phyloP scores from a whole-genome alignment of 352 stramenopile genomes.

The Phytopythium cucurbitacearum region DNA sequence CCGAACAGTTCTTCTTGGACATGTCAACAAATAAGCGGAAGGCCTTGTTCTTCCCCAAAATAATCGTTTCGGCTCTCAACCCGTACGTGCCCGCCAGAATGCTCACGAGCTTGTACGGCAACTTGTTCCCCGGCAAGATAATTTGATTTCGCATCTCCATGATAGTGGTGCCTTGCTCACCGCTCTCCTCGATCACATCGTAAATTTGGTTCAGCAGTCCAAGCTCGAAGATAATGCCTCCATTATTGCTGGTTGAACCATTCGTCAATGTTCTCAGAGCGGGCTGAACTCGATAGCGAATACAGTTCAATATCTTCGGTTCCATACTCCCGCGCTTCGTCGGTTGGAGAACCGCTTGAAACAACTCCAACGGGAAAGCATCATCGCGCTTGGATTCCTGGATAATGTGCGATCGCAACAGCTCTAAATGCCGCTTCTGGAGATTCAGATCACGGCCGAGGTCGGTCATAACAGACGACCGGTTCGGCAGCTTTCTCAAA shows the following conservation, averaged over 20 bases:
- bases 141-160: constrained; percentile 72
- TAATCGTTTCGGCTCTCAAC: constrained; percentile 68
- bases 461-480: constrained; percentile 67
- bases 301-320: constrained; percentile 77
- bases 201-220: constrained; percentile 72
- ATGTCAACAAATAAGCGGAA: constrained; percentile 58
- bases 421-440: constrained; percentile 65
- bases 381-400: constrained; percentile 66
- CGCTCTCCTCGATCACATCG: constrained; percentile 62
- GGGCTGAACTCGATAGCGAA: constrained; percentile 52
- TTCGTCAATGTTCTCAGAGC: constrained; percentile 1
- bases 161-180: constrained; percentile 59
- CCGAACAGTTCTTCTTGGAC: background rate
- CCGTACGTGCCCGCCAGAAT: constrained; percentile 65
- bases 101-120: constrained; percentile 75
- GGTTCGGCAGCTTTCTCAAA: constrained; percentile 46
- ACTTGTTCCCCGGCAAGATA: constrained; percentile 62
- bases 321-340: constrained; percentile 46
- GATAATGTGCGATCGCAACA: constrained; percentile 58
- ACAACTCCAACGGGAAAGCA: constrained; percentile 57
- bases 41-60: constrained; percentile 79
- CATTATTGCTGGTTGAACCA: constrained; percentile 3
- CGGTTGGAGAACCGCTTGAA: constrained; percentile 67
- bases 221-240: constrained; percentile 60
- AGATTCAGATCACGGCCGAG: constrained; percentile 61